Evolutionary conservation across 208 protist genomes (phyloP), one percentile per base, ranked within the genome.

Genomic region (Trypanosoma melophagium): DNA sequence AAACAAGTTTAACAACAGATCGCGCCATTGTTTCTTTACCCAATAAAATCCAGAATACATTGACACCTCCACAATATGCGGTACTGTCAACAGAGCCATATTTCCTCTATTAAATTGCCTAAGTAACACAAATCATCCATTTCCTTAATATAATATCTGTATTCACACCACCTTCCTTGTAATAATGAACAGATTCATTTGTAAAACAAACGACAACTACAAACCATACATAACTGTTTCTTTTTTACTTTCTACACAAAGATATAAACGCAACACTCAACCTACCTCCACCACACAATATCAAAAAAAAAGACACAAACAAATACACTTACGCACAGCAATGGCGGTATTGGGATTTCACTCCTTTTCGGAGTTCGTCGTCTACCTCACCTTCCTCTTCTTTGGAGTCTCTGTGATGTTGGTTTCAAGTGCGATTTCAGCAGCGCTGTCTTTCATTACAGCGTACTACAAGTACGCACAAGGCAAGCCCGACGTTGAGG

Each of bases 381-480:
- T 86, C 45, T 97, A 87, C 65, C 40, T 88, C 10, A 92, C 90
- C 50, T 89, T 96, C 35, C 69, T 94, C 24, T 66, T 95, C 38
- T 75, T 93, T 13, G 94, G 94, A 62, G 80, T 91, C 63, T 93
- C 87, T 31, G 85, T 89, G 56, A 79, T 97, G 76, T 90, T 97
- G 79, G 86, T 92, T 22, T 74, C 86, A 53, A 94, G 89, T 52
- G 77, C 86, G 25, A 85, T 97, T 47, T 93, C 91, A 17, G 86
- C 85, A n/a, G 87, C 89, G 1, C 87, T 80, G 4, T 54, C 70
- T 17, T 97, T 95, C 69, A 80, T 96, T 52, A 75, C 62, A 35
- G 65, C 84, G 10, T 94, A 89, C 78, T 90, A 86, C 82, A 80
- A 80, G 65, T 94, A 81, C 56, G 82, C 86, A 21, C 83, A 84